Base-by-base conservation (phyloP, 768 basidiomycete species). In the Suillus cothurnatus region DNA sequence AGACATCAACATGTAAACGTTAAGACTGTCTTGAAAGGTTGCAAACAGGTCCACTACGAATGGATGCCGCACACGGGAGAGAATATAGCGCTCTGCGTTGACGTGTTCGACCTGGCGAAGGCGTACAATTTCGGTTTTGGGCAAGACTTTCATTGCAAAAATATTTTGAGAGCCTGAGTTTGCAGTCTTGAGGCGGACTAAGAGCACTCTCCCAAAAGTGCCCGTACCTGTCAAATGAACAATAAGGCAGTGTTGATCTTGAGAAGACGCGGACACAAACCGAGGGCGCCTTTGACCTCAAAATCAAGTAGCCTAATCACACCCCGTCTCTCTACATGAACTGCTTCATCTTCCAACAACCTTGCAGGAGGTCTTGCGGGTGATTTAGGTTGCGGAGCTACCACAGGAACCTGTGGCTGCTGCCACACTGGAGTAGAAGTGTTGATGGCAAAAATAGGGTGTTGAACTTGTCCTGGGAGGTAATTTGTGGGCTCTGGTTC, bases 81-180 rank as follows among this genome's bases (percentile, higher is more conserved):
- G 88, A 69, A 99, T 99, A 72, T 90, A 89, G 26, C 96, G 89
- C 75, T 99, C 97, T 11, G 94, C 94, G 72, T 97, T 98, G 72
- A 99, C 96, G 76, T 99, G 97, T 74, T 98, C 95, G 61, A 99
- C 93, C 75, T 99, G 97, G 53, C 96, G 92, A 58, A 99, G 85
- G 57, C 89, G 87, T 60, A 95, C 91, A 63, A 95, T 88, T 69
- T 94, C 92, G 4, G 86, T 85, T 77, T 97, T 96, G 67, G 88
- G 88, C 47, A 96, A 84, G 19, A 96, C 90, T 76, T 96, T 96
- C 87, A 97, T 85, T 12, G 94, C 94, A 71, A 92, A 96, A 73
- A 88, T 86, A 45, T 79, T 81, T 47, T 73, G 71, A 57, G 74
- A 71, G 5, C 74, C 77, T 3, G 77, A 61, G 66, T 79, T 86